phyloP scores from a whole-genome alignment of 225 moss, liverwort and hornwort species.

The Marchantia polymorpha region DNA sequence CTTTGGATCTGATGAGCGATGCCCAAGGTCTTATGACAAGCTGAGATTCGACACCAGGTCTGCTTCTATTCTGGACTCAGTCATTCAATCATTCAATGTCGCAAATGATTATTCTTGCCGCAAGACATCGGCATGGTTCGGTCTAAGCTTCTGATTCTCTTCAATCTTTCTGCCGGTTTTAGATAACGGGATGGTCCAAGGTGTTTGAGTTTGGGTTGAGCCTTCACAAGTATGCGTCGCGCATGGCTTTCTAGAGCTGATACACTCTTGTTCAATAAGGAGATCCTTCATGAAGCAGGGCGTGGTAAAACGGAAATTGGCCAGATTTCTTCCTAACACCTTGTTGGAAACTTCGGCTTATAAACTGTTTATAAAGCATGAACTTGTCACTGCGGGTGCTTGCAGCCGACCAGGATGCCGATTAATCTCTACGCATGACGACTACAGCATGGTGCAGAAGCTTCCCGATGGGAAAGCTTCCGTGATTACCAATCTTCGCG shows the following conservation, averaged over 20 bases:
- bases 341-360: no score
- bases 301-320: neutral
- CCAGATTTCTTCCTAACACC: neutral
- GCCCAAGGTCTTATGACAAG: slow-evolving; percentile 40
- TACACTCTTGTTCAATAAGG: neutral
- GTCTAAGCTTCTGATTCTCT: neutral
- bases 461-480: slow-evolving; percentile 31
- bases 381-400: neutral
- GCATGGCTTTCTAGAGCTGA: neutral
- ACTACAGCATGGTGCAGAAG: slow-evolving; percentile 39
- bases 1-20: slow-evolving; percentile 29
- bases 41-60: slow-evolving; percentile 39
- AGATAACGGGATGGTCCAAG: no score
- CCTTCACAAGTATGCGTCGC: neutral
- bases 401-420: slow-evolving; percentile 40
- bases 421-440: slow-evolving; percentile 47
- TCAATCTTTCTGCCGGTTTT: neutral
- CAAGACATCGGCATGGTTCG: neutral
- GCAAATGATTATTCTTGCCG: neutral
- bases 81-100: neutral
- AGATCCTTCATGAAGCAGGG: neutral
- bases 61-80: neutral
- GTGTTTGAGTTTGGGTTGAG: neutral
- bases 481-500: slow-evolving; percentile 37
- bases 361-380: no score